A percentile compares a stretch with the other conserved stretches of the same genome.
Conservation (phyloP, 2,329 filamentous ascomycete species). For the Ilyonectria mors-panacis region DNA sequence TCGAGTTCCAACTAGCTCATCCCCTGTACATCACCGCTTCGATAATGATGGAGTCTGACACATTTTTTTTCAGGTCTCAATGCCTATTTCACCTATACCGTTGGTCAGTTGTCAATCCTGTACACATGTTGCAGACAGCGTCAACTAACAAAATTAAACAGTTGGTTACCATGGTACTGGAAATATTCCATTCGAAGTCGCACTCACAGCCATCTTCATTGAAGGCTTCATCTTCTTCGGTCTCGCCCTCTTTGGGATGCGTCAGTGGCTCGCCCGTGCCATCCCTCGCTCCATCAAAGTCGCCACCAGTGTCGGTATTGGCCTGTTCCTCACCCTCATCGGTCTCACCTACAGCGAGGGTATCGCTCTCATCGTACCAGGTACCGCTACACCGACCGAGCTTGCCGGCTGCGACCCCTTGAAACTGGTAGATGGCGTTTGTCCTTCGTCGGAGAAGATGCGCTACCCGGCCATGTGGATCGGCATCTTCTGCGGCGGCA, state of each 20-base stretch:
- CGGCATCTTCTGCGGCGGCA: slow-evolving; percentile 87
- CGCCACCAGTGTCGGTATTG: slow-evolving; percentile 88
- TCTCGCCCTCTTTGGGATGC: slow-evolving; percentile 83
- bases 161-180: slow-evolving; percentile 84
- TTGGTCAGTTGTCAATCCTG: slow-evolving; percentile 47
- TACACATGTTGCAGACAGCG: not conserved
- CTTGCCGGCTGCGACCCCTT: slow-evolving; percentile 76
- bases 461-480: slow-evolving; percentile 88
- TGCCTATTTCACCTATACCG: slow-evolving; percentile 86
- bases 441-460: slow-evolving; percentile 79
- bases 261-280: slow-evolving; percentile 88
- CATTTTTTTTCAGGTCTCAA: slow-evolving; percentile 70
- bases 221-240: slow-evolving; percentile 90
- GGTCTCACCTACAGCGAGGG: slow-evolving; percentile 86
- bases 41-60: slow-evolving; percentile 16
- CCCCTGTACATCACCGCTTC: not conserved
- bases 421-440: slow-evolving; percentile 66
- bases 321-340: slow-evolving; percentile 84
- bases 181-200: slow-evolving; percentile 80
- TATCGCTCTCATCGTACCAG: slow-evolving; percentile 83
- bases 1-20: not conserved
- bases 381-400: slow-evolving; percentile 77
- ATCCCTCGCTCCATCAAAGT: slow-evolving; percentile 90
- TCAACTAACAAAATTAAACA: slow-evolving; percentile 20
- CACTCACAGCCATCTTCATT: slow-evolving; percentile 88